A percentile compares a stretch with the other conserved stretches of the same genome.
phyloP scores from a whole-genome alignment of 2,329 filamentous ascomycete genomes.

The Trichoderma hamatum region DNA sequence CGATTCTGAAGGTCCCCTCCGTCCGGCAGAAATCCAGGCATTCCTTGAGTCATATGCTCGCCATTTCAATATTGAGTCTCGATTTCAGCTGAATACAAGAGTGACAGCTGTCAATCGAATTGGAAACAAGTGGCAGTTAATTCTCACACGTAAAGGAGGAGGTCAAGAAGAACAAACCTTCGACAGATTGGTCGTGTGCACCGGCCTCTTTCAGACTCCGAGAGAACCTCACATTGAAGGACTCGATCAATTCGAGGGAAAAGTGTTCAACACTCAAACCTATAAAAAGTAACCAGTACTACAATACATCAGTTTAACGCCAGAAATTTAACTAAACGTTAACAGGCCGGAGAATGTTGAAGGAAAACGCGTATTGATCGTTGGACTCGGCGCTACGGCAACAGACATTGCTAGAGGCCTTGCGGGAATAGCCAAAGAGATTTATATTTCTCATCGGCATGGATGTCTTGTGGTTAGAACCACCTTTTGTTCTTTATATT shows the following conservation, averaged over 20 bases:
- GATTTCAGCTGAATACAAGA: neutral
- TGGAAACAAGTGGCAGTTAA: neutral
- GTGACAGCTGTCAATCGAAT: neutral
- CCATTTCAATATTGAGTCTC: neutral
- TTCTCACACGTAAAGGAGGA: neutral
- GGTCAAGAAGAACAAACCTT: neutral
- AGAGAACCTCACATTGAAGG: constrained; percentile 3
- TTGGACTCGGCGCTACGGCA: constrained; percentile 49
- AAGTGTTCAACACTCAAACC: constrained; percentile 1
- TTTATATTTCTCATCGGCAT: constrained; percentile 34
- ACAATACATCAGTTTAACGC: neutral
- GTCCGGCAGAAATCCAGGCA: neutral
- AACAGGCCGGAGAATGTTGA: constrained; percentile 30
- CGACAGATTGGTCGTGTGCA: constrained; percentile 3
- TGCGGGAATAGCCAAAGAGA: constrained; percentile 32
- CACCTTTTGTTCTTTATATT: too few relatives aligned
- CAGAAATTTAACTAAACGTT: neutral
- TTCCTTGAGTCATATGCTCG: constrained; percentile 5
- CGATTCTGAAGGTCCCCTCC: neutral
- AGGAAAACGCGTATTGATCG: constrained; percentile 46
- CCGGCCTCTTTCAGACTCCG: neutral
- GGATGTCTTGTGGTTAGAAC: constrained; percentile 30
- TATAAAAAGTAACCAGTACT: neutral
- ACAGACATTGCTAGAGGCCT: constrained; percentile 39
- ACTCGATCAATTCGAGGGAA: neutral